A percentile compares a stretch with the other conserved stretches of the same genome.
Evolutionary conservation across 139 green algal genomes (phyloP).

Genomic region (Closterium sp.): DNA sequence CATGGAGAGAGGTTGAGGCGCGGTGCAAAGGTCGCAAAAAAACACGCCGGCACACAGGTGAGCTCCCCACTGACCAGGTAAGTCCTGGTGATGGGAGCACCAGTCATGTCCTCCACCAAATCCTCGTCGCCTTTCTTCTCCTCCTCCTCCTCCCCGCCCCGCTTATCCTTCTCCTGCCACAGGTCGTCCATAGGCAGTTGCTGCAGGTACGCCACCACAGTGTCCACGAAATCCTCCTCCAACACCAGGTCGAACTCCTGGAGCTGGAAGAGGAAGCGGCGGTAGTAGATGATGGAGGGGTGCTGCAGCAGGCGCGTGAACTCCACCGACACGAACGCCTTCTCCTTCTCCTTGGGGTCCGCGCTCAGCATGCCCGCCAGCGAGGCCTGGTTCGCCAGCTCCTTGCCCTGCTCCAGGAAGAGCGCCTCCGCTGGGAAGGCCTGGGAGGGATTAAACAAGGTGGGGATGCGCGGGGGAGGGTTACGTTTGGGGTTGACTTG

Average conservation of each 20-base stretch:
- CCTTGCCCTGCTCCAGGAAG: neutral
- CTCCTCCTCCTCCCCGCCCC: neutral
- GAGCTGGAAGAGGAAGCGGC: constrained; percentile 19
- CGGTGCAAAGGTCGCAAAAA: no score
- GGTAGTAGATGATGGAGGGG: constrained; percentile 56
- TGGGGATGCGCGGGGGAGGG: no score
- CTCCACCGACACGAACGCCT: constrained; percentile 9
- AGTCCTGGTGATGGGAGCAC: neutral
- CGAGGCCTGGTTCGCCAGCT: neutral
- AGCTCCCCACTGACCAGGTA: neutral
- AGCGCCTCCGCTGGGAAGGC: neutral
- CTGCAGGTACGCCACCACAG: constrained; percentile 46
- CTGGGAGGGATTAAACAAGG: neutral
- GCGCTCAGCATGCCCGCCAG: neutral
- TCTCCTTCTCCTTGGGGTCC: neutral
- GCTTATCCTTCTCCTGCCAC: constrained; percentile 6
- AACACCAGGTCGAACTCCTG: constrained; percentile 64
- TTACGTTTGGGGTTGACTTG: no score
- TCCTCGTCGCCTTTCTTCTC: neutral
- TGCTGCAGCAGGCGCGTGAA: constrained; percentile 46
- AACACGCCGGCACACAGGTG: neutral
- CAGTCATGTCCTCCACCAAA: neutral
- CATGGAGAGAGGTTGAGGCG: no score
- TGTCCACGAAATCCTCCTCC: constrained; percentile 66
- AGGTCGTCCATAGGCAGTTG: constrained; percentile 45